Conservation (phyloP, 2,329 filamentous ascomycete genomes). For the Teratosphaeriaceae sp. region DNA sequence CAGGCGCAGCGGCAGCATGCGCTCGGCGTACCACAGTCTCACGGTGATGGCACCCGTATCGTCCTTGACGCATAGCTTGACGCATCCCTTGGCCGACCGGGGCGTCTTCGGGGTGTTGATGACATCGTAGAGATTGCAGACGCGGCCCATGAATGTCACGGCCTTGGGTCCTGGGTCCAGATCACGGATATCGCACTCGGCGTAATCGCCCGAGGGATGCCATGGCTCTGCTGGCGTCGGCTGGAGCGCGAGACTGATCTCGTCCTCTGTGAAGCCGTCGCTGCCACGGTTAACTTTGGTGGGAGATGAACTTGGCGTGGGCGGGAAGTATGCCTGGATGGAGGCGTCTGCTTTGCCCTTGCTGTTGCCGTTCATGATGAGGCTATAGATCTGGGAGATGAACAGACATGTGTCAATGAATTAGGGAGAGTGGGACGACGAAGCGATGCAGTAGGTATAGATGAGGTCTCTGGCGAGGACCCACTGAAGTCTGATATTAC, state of each 20-base stretch:
- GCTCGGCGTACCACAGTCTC: slow-evolving; percentile 45
- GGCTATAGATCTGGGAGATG: not conserved
- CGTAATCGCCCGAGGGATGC: slow-evolving; percentile 45
- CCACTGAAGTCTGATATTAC: no score
- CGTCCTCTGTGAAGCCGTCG: slow-evolving; percentile 49
- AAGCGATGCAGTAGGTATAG: no score
- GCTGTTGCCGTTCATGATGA: slow-evolving; percentile 10
- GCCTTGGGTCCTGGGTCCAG: slow-evolving; percentile 45
- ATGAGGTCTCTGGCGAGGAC: no score
- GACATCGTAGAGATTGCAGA: slow-evolving; percentile 50
- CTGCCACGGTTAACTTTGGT: slow-evolving; percentile 21
- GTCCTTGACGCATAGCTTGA: slow-evolving; percentile 52
- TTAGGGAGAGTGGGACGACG: no score
- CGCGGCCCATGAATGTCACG: slow-evolving; percentile 48
- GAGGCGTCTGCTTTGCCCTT: slow-evolving; percentile 24
- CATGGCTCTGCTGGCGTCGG: slow-evolving; percentile 26
- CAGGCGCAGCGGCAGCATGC: slow-evolving; percentile 39
- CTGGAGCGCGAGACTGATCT: slow-evolving; percentile 27
- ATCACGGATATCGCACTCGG: slow-evolving; percentile 40
- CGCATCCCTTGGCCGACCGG: slow-evolving; percentile 43
- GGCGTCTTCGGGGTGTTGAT: slow-evolving; percentile 37
- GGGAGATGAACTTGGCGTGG: slow-evolving; percentile 20
- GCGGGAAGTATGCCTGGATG: slow-evolving; percentile 39
- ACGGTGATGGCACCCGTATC: slow-evolving; percentile 50
- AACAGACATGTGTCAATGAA: no score